Evolutionary conservation across 1,139 yeast species (phyloP).

Genomic region (Trichomonascaceae sp.): DNA sequence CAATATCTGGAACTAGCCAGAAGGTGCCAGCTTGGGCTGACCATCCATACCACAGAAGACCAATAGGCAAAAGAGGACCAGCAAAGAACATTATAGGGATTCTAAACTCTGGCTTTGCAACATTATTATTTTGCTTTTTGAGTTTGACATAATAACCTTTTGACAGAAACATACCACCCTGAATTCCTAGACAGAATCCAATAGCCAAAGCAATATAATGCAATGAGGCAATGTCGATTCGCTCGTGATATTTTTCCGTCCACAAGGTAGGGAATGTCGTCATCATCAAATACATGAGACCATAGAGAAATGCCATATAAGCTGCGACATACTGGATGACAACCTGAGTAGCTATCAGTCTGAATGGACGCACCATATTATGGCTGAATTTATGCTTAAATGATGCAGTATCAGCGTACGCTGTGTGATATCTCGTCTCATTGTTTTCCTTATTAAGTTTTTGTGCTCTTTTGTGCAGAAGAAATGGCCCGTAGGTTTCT

Average conservation of each 20-base stretch:
- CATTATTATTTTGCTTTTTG: slow-evolving; percentile 40
- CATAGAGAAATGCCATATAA: slow-evolving; percentile 58
- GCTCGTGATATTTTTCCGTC: slow-evolving; percentile 41
- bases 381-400: slow-evolving; percentile 10
- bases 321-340: slow-evolving; percentile 55
- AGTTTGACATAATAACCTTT: slow-evolving; percentile 34
- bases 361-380: slow-evolving; percentile 46
- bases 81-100: slow-evolving; percentile 40
- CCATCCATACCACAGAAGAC: slow-evolving; percentile 61
- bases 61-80: slow-evolving; percentile 47
- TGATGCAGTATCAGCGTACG: slow-evolving; percentile 30
- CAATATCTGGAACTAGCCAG: slow-evolving; percentile 56
- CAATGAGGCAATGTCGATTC: slow-evolving; percentile 46
- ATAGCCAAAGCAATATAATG: slow-evolving; percentile 50
- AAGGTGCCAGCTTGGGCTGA: slow-evolving; percentile 41
- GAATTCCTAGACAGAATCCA: slow-evolving; percentile 45
- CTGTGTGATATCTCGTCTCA: slow-evolving; percentile 47
- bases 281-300: slow-evolving; percentile 53
- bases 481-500: slow-evolving; percentile 57
- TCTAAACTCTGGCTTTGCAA: slow-evolving; percentile 46
- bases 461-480: slow-evolving; percentile 43
- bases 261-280: slow-evolving; percentile 52
- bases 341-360: slow-evolving; percentile 48
- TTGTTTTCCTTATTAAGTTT: slow-evolving; percentile 45
- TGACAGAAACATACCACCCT: slow-evolving; percentile 36